Evolutionary conservation across 768 basidiomycete species (phyloP).

Genomic region (Naganishia randhawae): DNA sequence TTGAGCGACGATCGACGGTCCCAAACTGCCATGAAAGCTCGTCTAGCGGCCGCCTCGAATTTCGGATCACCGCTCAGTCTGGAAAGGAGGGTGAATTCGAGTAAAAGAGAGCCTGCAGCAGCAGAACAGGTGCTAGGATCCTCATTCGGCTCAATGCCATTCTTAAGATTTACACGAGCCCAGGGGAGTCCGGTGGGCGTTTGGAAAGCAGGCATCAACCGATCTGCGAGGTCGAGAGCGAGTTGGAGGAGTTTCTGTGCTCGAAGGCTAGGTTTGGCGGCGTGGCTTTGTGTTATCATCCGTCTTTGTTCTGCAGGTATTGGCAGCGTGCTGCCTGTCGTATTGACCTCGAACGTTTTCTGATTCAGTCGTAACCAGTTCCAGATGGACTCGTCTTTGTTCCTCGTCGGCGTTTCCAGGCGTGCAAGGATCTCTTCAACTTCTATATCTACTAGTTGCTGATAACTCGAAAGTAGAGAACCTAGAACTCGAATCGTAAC

Average conservation of each 20-base stretch:
- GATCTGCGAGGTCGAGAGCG: conserved; percentile 79
- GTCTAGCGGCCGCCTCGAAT: conserved; percentile 83
- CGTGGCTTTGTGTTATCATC: conserved; percentile 18
- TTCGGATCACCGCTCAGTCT: conserved; percentile 82
- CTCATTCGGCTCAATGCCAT: conserved; percentile 72
- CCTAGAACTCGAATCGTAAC: conserved; percentile 91
- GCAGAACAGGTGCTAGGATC: conserved; percentile 85
- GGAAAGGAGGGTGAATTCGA: conserved; percentile 91
- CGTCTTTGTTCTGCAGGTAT: not conserved
- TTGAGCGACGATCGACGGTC: conserved; percentile 79
- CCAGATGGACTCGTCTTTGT: conserved; percentile 5
- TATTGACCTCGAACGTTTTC: conserved; percentile 10
- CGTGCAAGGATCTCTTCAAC: conserved; percentile 4
- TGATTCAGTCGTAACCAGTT: conserved; percentile 10
- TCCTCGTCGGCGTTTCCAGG: not conserved
- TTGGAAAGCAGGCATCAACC: conserved; percentile 83
- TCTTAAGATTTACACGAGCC: conserved; percentile 80
- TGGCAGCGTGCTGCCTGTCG: not conserved
- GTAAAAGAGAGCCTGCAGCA: conserved; percentile 83
- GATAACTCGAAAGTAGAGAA: conserved; percentile 58
- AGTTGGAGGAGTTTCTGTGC: conserved; percentile 67
- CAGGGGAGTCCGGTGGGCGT: conserved; percentile 89
- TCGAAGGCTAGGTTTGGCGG: conserved; percentile 53
- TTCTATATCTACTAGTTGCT: conserved; percentile 36
- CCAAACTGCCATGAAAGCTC: conserved; percentile 91